Percentiles rank a stretch among this genome's conserved stretches.
These are phyloP conservation scores for Coemansia biformis DNA, from an alignment of 192 early-diverging fungal species.

Conservation along the genomic window DNA sequence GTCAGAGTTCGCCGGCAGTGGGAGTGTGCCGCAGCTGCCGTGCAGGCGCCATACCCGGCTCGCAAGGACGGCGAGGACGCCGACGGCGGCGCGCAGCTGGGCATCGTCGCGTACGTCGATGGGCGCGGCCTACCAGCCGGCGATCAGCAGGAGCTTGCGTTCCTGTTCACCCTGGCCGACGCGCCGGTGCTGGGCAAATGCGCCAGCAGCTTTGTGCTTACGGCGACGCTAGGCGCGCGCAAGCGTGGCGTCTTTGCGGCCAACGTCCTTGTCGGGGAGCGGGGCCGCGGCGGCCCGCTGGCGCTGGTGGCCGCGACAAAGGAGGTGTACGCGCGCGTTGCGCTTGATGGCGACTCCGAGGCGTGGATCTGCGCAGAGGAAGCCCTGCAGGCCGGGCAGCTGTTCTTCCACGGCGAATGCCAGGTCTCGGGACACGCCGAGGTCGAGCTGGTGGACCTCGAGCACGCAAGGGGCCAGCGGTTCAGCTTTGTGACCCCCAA, in stretches of 20 bases:
- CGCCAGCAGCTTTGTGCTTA: conserved; percentile 41
- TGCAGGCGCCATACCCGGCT: too few relatives aligned
- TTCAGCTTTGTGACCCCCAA: conserved; percentile 48
- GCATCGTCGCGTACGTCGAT: conserved; percentile 30
- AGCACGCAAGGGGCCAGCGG: conserved; percentile 32
- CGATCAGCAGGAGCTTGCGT: conserved; percentile 18
- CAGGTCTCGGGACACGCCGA: conserved; percentile 40
- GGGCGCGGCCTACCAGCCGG: conserved; percentile 8
- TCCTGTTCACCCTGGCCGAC: conserved; percentile 38
- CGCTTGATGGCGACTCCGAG: conserved; percentile 16
- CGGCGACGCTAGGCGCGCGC: conserved; percentile 33
- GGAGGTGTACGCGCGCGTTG: conserved; percentile 40
- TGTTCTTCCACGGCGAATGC: conserved; percentile 38
- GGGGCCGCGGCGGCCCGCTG: conserved; percentile 1
- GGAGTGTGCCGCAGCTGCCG: conserved; percentile 14
- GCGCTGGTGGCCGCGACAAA: conserved; percentile 33
- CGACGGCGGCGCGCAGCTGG: conserved; percentile 8
- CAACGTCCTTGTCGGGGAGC: conserved; percentile 27
- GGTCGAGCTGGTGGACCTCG: conserved; percentile 36
- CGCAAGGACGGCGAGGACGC: background rate
- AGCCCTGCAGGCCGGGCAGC: conserved; percentile 34
- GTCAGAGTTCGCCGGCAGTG: conserved; percentile 39
- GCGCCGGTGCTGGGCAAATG: conserved; percentile 23
- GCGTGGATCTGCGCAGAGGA: conserved; percentile 47
- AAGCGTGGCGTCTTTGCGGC: conserved; percentile 45